phyloP scores from a whole-genome alignment of 208 protist species.

The Herpetomonas tarakana region DNA sequence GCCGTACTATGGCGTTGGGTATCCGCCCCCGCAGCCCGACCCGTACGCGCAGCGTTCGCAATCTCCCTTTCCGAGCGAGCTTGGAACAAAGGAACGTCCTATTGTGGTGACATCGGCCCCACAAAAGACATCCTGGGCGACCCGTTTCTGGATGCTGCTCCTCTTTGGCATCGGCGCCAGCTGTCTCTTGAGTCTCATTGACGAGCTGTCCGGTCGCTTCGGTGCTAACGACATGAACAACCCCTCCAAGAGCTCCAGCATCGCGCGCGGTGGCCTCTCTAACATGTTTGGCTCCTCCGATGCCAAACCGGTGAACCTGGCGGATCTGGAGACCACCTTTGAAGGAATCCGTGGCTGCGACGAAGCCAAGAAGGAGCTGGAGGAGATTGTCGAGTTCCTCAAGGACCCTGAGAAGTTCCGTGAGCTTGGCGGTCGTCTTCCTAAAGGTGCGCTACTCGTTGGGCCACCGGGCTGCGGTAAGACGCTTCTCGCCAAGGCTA shows the following conservation, averaged over 20 bases:
- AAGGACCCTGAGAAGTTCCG: slow-evolving; percentile 94
- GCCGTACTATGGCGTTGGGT: slow-evolving; percentile 12
- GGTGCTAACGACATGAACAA: slow-evolving; percentile 18
- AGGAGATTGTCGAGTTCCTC: slow-evolving; percentile 94
- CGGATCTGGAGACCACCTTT: slow-evolving; percentile 80
- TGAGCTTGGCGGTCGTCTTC: slow-evolving; percentile 93
- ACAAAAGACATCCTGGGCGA: slow-evolving; percentile 60
- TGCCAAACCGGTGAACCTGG: slow-evolving; percentile 76
- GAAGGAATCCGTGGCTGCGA: slow-evolving; percentile 87
- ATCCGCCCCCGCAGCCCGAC: slow-evolving; percentile 12
- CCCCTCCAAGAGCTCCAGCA: slow-evolving; percentile 33
- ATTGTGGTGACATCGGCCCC: slow-evolving; percentile 75
- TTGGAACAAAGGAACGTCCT: slow-evolving; percentile 75
- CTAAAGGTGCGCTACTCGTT: slow-evolving; percentile 96
- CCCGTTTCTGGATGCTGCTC: slow-evolving; percentile 60
- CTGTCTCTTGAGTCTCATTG: slow-evolving; percentile 47
- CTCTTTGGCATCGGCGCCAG: slow-evolving; percentile 75
- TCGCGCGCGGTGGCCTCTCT: slow-evolving; percentile 15
- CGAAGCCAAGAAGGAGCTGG: slow-evolving; percentile 90
- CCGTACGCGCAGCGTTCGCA: slow-evolving; percentile 13
- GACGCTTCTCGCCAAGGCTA: slow-evolving; percentile 91
- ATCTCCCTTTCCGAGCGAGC: slow-evolving; percentile 27
- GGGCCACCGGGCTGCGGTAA: slow-evolving; percentile 98
- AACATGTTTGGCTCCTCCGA: slow-evolving; percentile 49
- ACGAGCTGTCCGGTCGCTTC: slow-evolving; percentile 39